Evolutionary conservation across 805 yeast genomes (phyloP), one percentile per base, ranked within the genome.

Genomic region (Middelhovenomyces tepae): DNA sequence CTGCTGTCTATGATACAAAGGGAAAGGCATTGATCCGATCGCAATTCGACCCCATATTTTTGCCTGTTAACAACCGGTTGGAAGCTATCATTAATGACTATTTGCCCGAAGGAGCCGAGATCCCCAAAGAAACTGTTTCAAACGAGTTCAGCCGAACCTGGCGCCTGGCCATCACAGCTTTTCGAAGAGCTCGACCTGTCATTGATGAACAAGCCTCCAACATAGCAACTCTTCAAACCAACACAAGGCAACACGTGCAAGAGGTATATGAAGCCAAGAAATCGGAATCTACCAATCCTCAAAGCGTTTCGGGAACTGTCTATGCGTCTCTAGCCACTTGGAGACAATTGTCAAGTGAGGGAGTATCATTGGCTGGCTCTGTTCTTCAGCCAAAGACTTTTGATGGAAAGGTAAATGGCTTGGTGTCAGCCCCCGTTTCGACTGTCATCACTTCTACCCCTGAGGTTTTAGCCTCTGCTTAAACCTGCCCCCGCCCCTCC

Each of bases 341-440:
- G 14, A 28, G 38, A 32, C 37, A 35, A 21, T 27, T 35, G 7
- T 35, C 38, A 5, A 35, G 27, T 26, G 57, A 46, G 76, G 76
- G 21, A 89, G 54, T 13, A 71, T 54, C 7, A 77, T 57, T 0
- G 94, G 93, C 28, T 62, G 67, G 7, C 91, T 93, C 45, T 72
- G 80, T 40, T 65, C 64, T 50, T 80, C 93, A 0, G 80, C 51
- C n/a, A n/a, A n/a, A n/a, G n/a, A n/a, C n/a, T n/a, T n/a, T n/a
- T n/a, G n/a, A n/a, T n/a, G n/a, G n/a, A n/a, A n/a, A n/a, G n/a
- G n/a, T n/a, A n/a, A n/a, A n/a, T n/a, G n/a, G n/a, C n/a, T n/a
- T n/a, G n/a, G n/a, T n/a, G n/a, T n/a, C n/a, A n/a, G n/a, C n/a
- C n/a, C n/a, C n/a, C n/a, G n/a, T n/a, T n/a, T n/a, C n/a, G n/a